Evolutionary conservation across 129 eudicot species (phyloP).

Genomic region (Arctium lappa): DNA sequence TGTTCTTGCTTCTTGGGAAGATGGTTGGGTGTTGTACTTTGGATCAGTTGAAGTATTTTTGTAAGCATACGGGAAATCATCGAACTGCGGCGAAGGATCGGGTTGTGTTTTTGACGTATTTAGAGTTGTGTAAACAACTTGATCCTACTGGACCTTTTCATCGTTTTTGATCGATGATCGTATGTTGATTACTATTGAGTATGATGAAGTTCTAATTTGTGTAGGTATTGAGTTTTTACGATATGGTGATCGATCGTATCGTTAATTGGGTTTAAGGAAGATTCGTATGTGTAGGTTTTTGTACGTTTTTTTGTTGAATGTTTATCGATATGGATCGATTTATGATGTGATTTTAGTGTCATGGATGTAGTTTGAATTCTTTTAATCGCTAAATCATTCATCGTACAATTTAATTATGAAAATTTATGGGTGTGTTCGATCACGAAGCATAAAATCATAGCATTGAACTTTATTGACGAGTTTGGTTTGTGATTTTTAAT

Average conservation of each 20-base stretch:
- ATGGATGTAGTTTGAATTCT: neutral
- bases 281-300: neutral
- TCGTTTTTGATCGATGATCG: neutral
- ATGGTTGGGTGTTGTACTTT: slow-evolving; percentile 32
- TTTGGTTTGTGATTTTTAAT: neutral
- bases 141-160: slow-evolving; percentile 37
- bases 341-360: neutral
- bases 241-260: neutral
- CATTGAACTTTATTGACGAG: neutral
- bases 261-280: neutral
- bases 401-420: neutral
- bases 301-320: neutral
- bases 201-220: neutral
- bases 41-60: slow-evolving; percentile 36
- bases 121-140: slow-evolving; percentile 36
- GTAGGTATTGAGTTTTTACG: neutral
- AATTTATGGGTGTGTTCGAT: neutral
- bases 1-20: slow-evolving; percentile 34
- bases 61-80: slow-evolving; percentile 42
- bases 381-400: neutral
- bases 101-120: slow-evolving; percentile 31
- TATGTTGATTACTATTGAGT: neutral
- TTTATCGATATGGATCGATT: neutral
- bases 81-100: slow-evolving; percentile 43
- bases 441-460: neutral